A percentile compares a stretch with the other conserved stretches of the same genome.
phyloP scores from a whole-genome alignment of 768 basidiomycete genomes.

The Phylloporus scabripes region DNA sequence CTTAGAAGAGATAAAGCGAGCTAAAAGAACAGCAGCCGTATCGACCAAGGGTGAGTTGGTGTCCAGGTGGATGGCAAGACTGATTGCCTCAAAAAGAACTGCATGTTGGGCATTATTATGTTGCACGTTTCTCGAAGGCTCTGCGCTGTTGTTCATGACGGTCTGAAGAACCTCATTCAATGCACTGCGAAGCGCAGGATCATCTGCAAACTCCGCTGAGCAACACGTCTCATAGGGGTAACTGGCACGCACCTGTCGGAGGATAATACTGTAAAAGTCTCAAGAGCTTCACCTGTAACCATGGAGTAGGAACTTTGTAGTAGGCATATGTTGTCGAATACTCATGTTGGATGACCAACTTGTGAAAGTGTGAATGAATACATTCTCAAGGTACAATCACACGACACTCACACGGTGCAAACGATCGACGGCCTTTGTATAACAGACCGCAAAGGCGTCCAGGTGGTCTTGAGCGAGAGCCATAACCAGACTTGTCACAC shows the following conservation, averaged over 20 bases:
- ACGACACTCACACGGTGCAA: constrained; percentile 59
- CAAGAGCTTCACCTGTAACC: constrained; percentile 95
- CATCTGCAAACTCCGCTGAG: constrained; percentile 49
- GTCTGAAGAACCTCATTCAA: constrained; percentile 82
- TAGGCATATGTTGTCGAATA: constrained; percentile 88
- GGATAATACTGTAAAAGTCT: constrained; percentile 93
- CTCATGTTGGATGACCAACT: constrained; percentile 87
- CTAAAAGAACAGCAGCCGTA: constrained; percentile 84
- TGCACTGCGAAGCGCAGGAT: constrained; percentile 69
- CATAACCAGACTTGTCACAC: constrained; percentile 89
- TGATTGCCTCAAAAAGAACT: constrained; percentile 96
- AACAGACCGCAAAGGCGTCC: constrained; percentile 87
- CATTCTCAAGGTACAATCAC: neutral
- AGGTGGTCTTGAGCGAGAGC: constrained; percentile 92
- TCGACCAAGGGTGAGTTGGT: constrained; percentile 83
- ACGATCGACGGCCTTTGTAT: constrained; percentile 91
- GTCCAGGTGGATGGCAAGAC: constrained; percentile 93
- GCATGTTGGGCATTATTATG: constrained; percentile 99
- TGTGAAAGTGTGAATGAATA: constrained; percentile 28
- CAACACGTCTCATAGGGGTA: neutral
- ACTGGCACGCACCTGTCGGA: constrained; percentile 65
- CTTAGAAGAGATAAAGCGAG: constrained; percentile 94
- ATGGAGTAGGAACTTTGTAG: constrained; percentile 96
- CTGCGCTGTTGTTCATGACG: constrained; percentile 87
- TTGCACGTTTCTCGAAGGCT: constrained; percentile 90